phyloP scores from a whole-genome alignment of 2,329 filamentous ascomycete genomes.

The Alternaria sp. region DNA sequence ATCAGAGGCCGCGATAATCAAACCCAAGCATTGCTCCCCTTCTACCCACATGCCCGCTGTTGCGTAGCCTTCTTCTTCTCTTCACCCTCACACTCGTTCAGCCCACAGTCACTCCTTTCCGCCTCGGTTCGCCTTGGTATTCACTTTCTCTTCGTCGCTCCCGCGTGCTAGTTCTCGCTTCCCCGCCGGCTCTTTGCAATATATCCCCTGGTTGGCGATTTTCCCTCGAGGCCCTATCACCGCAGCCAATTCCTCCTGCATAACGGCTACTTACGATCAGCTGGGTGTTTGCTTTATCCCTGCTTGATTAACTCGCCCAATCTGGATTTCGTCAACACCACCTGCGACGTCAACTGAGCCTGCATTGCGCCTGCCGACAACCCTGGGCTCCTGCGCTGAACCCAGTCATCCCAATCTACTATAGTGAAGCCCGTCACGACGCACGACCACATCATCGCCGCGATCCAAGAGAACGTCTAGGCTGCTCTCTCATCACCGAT shows the following conservation, averaged over 20 bases:
- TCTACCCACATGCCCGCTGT: constrained; percentile 30
- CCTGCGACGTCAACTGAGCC: constrained; percentile 26
- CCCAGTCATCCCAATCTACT: constrained; percentile 35
- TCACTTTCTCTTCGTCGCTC: constrained; percentile 30
- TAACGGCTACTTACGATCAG: constrained; percentile 37
- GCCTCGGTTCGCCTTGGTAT: constrained; percentile 29
- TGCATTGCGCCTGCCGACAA: constrained; percentile 29
- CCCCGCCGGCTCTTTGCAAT: constrained; percentile 40
- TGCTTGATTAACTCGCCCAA: constrained; percentile 45
- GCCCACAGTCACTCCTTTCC: constrained; percentile 27
- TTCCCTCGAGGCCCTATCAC: constrained; percentile 30
- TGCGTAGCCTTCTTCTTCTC: constrained; percentile 11
- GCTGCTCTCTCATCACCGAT: constrained; percentile 11
- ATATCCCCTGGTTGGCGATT: constrained; percentile 42
- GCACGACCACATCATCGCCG: constrained; percentile 23
- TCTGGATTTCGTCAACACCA: constrained; percentile 35
- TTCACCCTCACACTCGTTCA: constrained; percentile 15
- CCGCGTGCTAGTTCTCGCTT: constrained; percentile 30
- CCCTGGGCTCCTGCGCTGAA: constrained; percentile 33
- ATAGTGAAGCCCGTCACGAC: constrained; percentile 38
- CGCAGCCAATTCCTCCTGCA: constrained; percentile 32
- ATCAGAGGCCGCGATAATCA: constrained; percentile 29
- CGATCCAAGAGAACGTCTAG: constrained; percentile 18
- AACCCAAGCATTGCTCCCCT: constrained; percentile 30
- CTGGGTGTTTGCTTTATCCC: constrained; percentile 38